A percentile compares a stretch with the other conserved stretches of the same genome.
Evolutionary conservation across 2,329 filamentous ascomycete genomes (phyloP).

Genomic region (Nigrospora sphaerica): DNA sequence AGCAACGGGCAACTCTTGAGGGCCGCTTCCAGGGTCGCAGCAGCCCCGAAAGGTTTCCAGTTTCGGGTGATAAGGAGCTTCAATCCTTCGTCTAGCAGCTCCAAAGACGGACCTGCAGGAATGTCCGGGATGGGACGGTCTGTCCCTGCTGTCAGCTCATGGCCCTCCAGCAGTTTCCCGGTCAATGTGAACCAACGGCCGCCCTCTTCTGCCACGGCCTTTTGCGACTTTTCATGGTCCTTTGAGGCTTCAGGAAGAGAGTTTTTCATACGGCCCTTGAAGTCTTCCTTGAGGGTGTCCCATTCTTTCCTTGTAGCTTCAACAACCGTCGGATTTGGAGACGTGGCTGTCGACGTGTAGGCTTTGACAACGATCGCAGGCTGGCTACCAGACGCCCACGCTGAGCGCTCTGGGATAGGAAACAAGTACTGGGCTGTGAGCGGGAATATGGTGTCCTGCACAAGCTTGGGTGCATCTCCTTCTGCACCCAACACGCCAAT

Average conservation of each 20-base stretch:
- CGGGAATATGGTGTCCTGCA: slow-evolving; percentile 44
- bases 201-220: slow-evolving; percentile 57
- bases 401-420: slow-evolving; percentile 30
- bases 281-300: slow-evolving; percentile 49
- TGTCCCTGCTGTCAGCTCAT: slow-evolving; percentile 16
- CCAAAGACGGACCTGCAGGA: slow-evolving; percentile 20
- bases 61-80: slow-evolving; percentile 41
- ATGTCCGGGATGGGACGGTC: slow-evolving; percentile 20
- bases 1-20: slow-evolving; percentile 33
- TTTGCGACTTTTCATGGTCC: slow-evolving; percentile 67
- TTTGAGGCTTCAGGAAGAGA: slow-evolving; percentile 79
- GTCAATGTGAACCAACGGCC: slow-evolving; percentile 60
- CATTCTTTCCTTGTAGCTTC: slow-evolving; percentile 51
- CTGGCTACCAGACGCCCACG: slow-evolving; percentile 26
- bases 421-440: slow-evolving; percentile 49
- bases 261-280: slow-evolving; percentile 62
- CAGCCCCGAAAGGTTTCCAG: slow-evolving; percentile 50
- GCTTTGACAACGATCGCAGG: slow-evolving; percentile 36
- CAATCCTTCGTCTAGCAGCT: slow-evolving; percentile 26
- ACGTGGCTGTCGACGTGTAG: slow-evolving; percentile 35
- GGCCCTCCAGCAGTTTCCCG: slow-evolving; percentile 32
- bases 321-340: slow-evolving; percentile 33
- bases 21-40: slow-evolving; percentile 34
- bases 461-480: slow-evolving; percentile 37
- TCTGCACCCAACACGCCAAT: slow-evolving; percentile 32